These are phyloP conservation scores for Sesbania bispinosa DNA, from an alignment of 306 rosid genomes.

Conservation along the genomic window DNA sequence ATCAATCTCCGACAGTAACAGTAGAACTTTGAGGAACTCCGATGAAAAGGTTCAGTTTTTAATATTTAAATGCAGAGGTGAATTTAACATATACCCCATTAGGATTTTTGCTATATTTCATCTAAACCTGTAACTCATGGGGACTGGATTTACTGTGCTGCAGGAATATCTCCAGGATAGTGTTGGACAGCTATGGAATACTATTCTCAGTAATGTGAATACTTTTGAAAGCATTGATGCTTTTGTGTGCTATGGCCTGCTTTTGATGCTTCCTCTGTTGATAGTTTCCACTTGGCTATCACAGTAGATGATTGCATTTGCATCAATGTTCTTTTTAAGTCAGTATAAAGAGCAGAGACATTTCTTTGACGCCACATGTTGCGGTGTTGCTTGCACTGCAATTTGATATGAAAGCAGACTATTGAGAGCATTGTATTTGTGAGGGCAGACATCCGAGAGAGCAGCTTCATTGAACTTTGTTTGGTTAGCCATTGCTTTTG, in stretches of 20 bases:
- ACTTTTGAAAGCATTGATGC: slow-evolving; percentile 51
- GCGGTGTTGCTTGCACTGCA: slow-evolving; percentile 2
- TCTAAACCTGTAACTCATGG: slow-evolving; percentile 17
- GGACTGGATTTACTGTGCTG: slow-evolving; percentile 36
- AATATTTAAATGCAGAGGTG: slow-evolving; percentile 41
- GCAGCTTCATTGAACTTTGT: neutral
- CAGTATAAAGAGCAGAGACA: neutral
- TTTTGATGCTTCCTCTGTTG: slow-evolving; percentile 61
- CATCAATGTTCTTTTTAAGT: slow-evolving; percentile 1
- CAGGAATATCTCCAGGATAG: slow-evolving; percentile 46
- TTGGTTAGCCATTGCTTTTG: neutral
- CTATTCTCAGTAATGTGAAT: slow-evolving; percentile 35
- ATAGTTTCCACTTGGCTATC: slow-evolving; percentile 57
- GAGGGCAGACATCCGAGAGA: neutral
- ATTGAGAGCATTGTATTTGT: neutral
- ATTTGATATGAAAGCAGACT: neutral
- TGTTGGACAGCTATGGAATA: slow-evolving; percentile 40
- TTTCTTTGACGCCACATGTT: neutral
- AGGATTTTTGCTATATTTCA: neutral
- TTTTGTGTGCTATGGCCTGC: slow-evolving; percentile 65
- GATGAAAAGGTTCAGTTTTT: slow-evolving; percentile 30
- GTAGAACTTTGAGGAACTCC: slow-evolving; percentile 36
- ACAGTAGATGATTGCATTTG: slow-evolving; percentile 16
- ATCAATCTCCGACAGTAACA: slow-evolving; percentile 28
- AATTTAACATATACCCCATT: neutral